These are phyloP conservation scores for Paraurostyla sp. DNA, from an alignment of 73 alveolate species.

Conservation along the genomic window DNA sequence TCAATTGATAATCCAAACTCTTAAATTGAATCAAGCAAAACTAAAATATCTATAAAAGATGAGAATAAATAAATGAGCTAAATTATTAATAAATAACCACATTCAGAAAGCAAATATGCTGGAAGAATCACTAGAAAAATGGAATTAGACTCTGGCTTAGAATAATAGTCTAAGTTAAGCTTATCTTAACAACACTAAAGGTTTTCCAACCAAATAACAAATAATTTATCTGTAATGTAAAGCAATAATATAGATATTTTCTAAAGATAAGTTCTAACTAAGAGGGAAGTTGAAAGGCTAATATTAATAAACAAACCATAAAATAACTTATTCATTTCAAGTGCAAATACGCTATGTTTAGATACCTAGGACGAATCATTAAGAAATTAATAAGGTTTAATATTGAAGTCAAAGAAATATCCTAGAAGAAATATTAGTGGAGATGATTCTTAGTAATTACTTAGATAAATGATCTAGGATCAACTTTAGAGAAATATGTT, in stretches of 20 bases:
- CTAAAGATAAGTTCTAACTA: constrained; percentile 11
- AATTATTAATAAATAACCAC: no score
- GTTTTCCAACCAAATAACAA: neutral
- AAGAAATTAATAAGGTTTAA: no score
- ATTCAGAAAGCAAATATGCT: no score
- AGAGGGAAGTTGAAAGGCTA: constrained; percentile 5
- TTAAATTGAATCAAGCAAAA: no score
- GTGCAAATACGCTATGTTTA: neutral
- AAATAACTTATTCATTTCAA: neutral
- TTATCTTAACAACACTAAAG: neutral
- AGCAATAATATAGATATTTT: constrained; percentile 1
- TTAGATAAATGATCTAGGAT: neutral
- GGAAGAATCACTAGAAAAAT: no score
- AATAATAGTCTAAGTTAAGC: neutral
- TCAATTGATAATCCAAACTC: neutral
- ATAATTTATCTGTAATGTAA: neutral
- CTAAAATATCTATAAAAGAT: no score
- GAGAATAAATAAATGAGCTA: no score
- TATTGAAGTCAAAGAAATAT: no score
- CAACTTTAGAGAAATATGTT: neutral
- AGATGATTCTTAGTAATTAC: neutral
- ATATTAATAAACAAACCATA: neutral
- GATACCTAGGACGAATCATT: no score
- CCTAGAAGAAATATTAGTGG: neutral
- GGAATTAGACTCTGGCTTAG: no score